Conservation (phyloP, 176 grass and related monocot genomes). For the Pontederia crassipes region DNA sequence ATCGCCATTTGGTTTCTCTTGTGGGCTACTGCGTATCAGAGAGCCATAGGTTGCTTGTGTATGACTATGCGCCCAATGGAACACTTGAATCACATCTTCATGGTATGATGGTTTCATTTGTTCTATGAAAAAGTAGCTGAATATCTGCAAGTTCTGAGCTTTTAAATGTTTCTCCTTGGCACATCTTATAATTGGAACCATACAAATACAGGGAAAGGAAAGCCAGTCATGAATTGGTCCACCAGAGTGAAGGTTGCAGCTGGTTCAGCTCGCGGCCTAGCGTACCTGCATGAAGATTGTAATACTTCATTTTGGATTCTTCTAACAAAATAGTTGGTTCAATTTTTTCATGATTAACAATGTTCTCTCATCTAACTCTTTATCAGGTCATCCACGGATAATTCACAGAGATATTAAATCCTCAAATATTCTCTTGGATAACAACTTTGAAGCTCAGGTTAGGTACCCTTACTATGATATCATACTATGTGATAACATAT, state of each 20-base stretch:
- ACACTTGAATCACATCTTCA: constrained; percentile 29
- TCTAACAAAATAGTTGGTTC: neutral
- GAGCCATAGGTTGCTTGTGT: constrained; percentile 26
- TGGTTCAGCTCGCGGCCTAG: constrained; percentile 27
- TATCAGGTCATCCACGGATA: constrained; percentile 28
- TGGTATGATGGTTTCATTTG: constrained; percentile 16
- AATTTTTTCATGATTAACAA: neutral
- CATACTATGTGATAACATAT: neutral
- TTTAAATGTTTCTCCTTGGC: neutral
- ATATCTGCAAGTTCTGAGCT: neutral
- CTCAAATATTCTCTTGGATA: constrained; percentile 34
- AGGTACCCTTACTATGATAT: neutral
- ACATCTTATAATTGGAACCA: neutral
- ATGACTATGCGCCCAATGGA: constrained; percentile 29
- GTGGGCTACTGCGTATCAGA: constrained; percentile 23
- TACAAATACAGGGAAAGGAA: constrained; percentile 4
- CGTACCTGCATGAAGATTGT: constrained; percentile 36
- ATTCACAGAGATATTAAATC: constrained; percentile 32
- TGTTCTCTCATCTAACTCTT: neutral
- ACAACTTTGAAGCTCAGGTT: constrained; percentile 31
- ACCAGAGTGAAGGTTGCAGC: constrained; percentile 27
- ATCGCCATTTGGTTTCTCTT: constrained; percentile 27
- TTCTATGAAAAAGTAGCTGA: constrained; percentile 1
- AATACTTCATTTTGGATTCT: constrained; percentile 1
- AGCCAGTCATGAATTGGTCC: constrained; percentile 21